Base-by-base conservation (phyloP, 169 alveolate genomes). In the Cryptosporidium parvum region DNA sequence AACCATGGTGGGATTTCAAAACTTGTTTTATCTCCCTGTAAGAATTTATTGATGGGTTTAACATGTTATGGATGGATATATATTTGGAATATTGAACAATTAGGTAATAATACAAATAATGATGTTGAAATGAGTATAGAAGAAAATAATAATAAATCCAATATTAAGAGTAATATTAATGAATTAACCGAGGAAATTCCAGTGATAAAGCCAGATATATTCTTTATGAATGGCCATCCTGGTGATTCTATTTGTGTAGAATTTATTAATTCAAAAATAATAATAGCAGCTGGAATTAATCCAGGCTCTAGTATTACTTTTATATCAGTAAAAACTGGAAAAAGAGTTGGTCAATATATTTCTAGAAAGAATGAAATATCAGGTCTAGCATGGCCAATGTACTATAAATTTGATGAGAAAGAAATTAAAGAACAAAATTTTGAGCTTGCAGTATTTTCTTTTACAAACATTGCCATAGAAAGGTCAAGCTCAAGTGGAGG, bases 11-110 rank as follows among this genome's bases (percentile, higher is more conserved):
- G 89, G 2, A 48, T 80, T 26, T 62, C 89, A 5, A 80, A 48
- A 14, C 51, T 80, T 5, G 75, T 62, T 23, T 26, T 65, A 8
- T 80, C 89, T 29, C 89, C 89, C 4, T 62, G 75, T 33, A 62
- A 48, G 70, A 80, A 16, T 14, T 44, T 62, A 7, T 14, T 80
- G 29, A 45, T 80, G 52, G 89, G 89, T 3, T 53, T 80, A 48
- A 80, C 89, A 62, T 80, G 89, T 12, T 80, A 80, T 65, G 89
- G 89, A 12, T 80, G 89, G 89, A 80, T 80, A 29, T 80, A 80
- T 62, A 65, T 59, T 33, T 80, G 89, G 89, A 58, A 80, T 39
- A 62, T 80, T 29, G 45, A 48, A 23, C 31, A 21, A n/a, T 42
- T 80, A 21, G 23, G 42, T 8, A n/a, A 21, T 10, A 18, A 31